phyloP scores from a whole-genome alignment of 345 rosid genomes.

The Arabis alpina region DNA sequence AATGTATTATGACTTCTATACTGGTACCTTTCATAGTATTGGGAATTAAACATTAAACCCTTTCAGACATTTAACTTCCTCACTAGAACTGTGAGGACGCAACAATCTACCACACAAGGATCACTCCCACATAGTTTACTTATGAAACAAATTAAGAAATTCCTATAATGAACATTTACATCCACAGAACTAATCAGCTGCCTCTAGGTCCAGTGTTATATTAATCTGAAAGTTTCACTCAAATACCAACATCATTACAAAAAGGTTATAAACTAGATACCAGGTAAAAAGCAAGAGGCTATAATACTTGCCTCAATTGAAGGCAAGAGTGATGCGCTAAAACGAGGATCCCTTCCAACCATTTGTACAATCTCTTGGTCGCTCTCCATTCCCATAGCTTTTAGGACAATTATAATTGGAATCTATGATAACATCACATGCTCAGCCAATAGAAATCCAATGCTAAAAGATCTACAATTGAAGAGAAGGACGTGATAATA shows the following conservation, averaged over 20 bases:
- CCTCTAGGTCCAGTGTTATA: slow-evolving; percentile 1
- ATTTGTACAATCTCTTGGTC: slow-evolving; percentile 96
- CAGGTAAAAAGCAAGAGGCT: slow-evolving; percentile 5
- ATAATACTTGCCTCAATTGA: slow-evolving; percentile 74
- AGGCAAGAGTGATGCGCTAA: slow-evolving; percentile 71
- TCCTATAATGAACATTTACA: background rate
- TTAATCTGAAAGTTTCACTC: slow-evolving; percentile 26
- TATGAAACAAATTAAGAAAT: background rate
- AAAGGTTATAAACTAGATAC: slow-evolving; percentile 2
- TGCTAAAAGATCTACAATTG: slow-evolving; percentile 14
- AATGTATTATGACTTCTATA: background rate
- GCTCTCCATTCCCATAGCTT: slow-evolving; percentile 98
- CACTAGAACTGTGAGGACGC: background rate
- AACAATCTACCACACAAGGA: slow-evolving; percentile 7
- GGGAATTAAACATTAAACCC: background rate
- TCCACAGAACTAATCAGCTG: slow-evolving; percentile 4
- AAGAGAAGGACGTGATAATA: slow-evolving; percentile 14
- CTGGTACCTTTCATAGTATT: background rate
- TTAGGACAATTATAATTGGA: slow-evolving; percentile 87
- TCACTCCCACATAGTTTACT: slow-evolving; percentile 1
- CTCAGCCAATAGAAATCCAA: slow-evolving; percentile 27
- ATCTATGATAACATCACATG: slow-evolving; percentile 47
- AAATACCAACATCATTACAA: slow-evolving; percentile 1
- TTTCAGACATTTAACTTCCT: slow-evolving; percentile 5
- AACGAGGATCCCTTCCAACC: slow-evolving; percentile 96